Base-by-base conservation (phyloP, 1,284 basidiomycete genomes). In the Gastroboletus turbinatus region DNA sequence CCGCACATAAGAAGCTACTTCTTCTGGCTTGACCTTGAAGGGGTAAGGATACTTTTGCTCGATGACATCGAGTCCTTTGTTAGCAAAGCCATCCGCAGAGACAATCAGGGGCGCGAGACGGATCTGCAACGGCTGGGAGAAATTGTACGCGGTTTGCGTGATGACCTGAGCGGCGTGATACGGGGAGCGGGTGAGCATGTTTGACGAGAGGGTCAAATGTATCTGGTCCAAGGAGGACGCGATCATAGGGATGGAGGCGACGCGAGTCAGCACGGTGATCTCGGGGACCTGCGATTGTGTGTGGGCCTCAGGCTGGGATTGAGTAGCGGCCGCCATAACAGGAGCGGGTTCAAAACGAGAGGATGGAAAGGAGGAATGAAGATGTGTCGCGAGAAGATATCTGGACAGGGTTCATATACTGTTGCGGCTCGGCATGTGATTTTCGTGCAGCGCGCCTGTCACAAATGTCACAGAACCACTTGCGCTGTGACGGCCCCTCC, bases 1-100 rank as follows among this genome's bases (percentile, higher is more conserved):
- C 63, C 79, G 82, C 42, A 90, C 76, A 58, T 81, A 82, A n/a
- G 74, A 77, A 32, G 77, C 76, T 29, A 92, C 81, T 9, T 90
- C 87, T 63, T 87, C 85, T 3, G 88, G 83, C 60, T 83, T 82
- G 11, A 82, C 82, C 58, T 83, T 77, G 79, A 92, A 91, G 6
- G 88, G 82, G 68, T 86, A 88, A 13, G 89, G 90, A 67, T 84
- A 89, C 44, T 82, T 80, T 50, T 79, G 76, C 74, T 90, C 79
- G 50, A 91, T 85, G n/a, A 70, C 82, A 65, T 92, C 88, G 48
- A 90, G 77, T 25, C 82, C 86, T 74, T 82, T 85, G 78, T 90
- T 89, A 19, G 87, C 89, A 56, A 75, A 76, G 25, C 72, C 80
- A 63, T 92, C 83, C 8, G 82, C 87, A 49, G 80, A 78, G 39